Percentiles rank a stretch among this genome's conserved stretches.
Evolutionary conservation across 1,284 basidiomycete species (phyloP).

Genomic region (Cryptococcus sp.): DNA sequence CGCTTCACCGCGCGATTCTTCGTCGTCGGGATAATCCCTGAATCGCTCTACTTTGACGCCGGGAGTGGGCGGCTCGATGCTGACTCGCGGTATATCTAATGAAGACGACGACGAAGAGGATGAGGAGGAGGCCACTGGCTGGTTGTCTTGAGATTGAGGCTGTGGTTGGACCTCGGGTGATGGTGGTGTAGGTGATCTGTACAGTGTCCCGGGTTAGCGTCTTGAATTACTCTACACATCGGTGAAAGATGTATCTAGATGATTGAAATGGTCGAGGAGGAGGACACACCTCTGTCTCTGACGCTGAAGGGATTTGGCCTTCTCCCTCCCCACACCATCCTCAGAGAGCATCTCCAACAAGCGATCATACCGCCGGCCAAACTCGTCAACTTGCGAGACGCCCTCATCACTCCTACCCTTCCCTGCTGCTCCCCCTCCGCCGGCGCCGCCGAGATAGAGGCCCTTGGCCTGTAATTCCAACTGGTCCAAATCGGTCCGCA

Average conservation of each 20-base stretch:
- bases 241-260: not conserved
- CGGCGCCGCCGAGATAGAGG: conserved; percentile 15
- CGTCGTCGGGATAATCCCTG: conserved; percentile 42
- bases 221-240: no score
- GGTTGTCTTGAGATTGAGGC: conserved; percentile 4
- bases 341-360: conserved; percentile 46
- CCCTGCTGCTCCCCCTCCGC: conserved; percentile 10
- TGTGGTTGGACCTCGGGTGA: conserved; percentile 17
- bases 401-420: conserved; percentile 15
- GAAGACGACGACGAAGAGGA: not conserved
- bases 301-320: conserved; percentile 33
- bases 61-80: conserved; percentile 26
- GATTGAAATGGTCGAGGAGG: not conserved
- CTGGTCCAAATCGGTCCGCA: conserved; percentile 38
- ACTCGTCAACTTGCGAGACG: conserved; percentile 25
- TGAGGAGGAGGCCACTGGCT: not conserved
- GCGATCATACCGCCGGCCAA: conserved; percentile 43
- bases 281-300: conserved; percentile 32
- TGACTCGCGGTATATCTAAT: conserved; percentile 13
- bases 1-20: conserved; percentile 21
- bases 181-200: conserved; percentile 4
- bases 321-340: conserved; percentile 48
- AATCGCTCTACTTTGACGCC: conserved; percentile 30
- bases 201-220: not conserved
- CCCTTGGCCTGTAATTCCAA: conserved; percentile 29